Base-by-base conservation (phyloP, 345 rosid genomes). In the Salix udensis region DNA sequence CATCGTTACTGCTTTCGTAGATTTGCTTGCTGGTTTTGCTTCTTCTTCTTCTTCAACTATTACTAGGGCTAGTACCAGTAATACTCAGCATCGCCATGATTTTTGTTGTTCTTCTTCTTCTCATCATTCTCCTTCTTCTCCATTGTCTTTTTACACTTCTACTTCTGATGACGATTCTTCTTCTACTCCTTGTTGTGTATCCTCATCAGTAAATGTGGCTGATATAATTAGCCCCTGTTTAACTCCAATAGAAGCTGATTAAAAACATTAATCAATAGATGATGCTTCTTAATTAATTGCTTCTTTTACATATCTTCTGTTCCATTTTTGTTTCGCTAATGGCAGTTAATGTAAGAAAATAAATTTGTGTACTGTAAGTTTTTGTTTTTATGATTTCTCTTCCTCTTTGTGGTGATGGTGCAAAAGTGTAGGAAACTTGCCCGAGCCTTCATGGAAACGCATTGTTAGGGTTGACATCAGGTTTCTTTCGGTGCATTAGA, bases 141-240 rank as follows among this genome's bases (percentile, higher is more conserved):
- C 88, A 9, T 79, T 84, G 30, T 80, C 83, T 58, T 86, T 88
- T 34, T 87, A 83, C 82, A 84, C 89, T 7, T 87, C 77, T 30
- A 69, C 73, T 48, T 67, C 65, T 31, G 79, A 86, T 37, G 82
- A 88, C 23, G 84, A 84, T 48, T 87, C 91, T 62, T 88, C 91
- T 42, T 73, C 77, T 4, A 80, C 79, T 37, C 85, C 83, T 21
- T 78, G 87, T 72, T 79, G 87, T 75, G 84, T 84, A 55, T 78
- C 89, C 70, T 80, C 83, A 1, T 28, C 72, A 55, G 82, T 77
- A 72, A 78, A 68, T 24, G 83, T 24, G 6, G 65, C 82, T 70
- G 81, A 75, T 76, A 69, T 68, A 42, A 75, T 24, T 74, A 77
- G 67, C 52, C 76, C 79, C 80, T 83, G 79, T 78, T 64, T 87